phyloP scores from a whole-genome alignment of 1,284 basidiomycete genomes.

The Irpex lacteus region DNA sequence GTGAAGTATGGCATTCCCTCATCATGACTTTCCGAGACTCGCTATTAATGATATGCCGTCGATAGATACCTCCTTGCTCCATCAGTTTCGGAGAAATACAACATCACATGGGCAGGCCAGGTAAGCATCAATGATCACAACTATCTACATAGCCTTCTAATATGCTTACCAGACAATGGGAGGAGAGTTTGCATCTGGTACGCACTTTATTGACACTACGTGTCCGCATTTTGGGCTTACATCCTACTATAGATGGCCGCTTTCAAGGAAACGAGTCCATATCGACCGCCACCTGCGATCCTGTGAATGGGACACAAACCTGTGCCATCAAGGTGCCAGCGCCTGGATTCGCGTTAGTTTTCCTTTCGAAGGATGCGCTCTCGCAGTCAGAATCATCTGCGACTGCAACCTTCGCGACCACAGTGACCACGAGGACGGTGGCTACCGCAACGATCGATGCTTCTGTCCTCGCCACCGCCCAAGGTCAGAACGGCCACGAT shows the following conservation, averaged over 20 bases:
- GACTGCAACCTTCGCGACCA: constrained; percentile 56
- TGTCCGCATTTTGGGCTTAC: not conserved
- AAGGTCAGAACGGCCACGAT: not conserved
- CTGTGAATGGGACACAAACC: constrained; percentile 33
- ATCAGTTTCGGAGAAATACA: constrained; percentile 59
- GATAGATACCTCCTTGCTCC: constrained; percentile 49
- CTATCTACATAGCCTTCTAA: not conserved
- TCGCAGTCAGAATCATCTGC: constrained; percentile 34
- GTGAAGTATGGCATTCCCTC: constrained; percentile 48
- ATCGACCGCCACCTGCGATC: constrained; percentile 51
- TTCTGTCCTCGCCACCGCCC: not conserved
- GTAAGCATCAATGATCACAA: constrained; percentile 24
- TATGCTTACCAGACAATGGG: not conserved
- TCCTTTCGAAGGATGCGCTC: constrained; percentile 50
- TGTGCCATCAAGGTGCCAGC: constrained; percentile 68
- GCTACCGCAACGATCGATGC: not conserved
- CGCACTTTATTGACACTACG: not conserved
- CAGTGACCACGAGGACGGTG: constrained; percentile 39
- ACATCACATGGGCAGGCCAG: constrained; percentile 73
- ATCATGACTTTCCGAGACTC: not conserved
- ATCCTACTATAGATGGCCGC: constrained; percentile 1
- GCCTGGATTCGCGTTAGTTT: constrained; percentile 71
- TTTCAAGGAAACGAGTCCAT: constrained; percentile 50
- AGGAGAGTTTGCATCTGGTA: not conserved
- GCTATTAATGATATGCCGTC: constrained; percentile 8